Evolutionary conservation across 1,139 yeast genomes (phyloP).

Genomic region (Groenewaldozyma sp.): DNA sequence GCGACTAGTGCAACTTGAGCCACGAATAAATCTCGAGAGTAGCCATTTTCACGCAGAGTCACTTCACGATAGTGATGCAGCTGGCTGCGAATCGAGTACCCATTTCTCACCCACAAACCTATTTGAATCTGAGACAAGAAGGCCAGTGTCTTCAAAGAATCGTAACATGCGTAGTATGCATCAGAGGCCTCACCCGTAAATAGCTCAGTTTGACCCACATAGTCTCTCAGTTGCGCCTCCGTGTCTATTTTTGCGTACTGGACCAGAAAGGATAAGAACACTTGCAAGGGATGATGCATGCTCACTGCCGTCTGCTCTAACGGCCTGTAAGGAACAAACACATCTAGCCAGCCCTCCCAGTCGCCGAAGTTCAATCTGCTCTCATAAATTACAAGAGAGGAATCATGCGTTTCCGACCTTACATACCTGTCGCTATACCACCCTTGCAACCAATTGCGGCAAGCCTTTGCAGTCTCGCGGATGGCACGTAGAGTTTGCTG

Average conservation of each 20-base stretch:
- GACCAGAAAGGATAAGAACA: constrained; percentile 61
- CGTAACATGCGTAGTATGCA: constrained; percentile 39
- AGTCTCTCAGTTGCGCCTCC: constrained; percentile 24
- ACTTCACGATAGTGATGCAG: constrained; percentile 69
- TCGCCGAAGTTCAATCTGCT: constrained; percentile 6
- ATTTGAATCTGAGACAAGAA: constrained; percentile 63
- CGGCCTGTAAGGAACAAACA: constrained; percentile 27
- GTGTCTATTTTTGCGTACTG: constrained; percentile 38
- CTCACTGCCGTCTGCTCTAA: constrained; percentile 48
- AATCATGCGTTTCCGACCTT: constrained; percentile 13
- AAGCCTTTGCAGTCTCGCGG: constrained; percentile 18
- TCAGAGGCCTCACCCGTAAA: background rate
- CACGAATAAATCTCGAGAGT: constrained; percentile 63
- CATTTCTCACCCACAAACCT: constrained; percentile 90
- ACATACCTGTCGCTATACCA: constrained; percentile 10
- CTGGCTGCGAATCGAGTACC: constrained; percentile 68
- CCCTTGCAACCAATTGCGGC: constrained; percentile 27
- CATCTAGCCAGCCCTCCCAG: constrained; percentile 15
- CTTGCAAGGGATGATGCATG: constrained; percentile 73
- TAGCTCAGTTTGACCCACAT: constrained; percentile 12
- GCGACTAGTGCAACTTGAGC: constrained; percentile 57
- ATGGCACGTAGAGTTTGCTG: constrained; percentile 17
- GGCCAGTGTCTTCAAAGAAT: constrained; percentile 68
- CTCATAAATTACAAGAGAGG: constrained; percentile 11
- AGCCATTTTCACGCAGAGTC: constrained; percentile 80